Evolutionary conservation across 2,329 filamentous ascomycete species (phyloP), one percentile per base, ranked within the genome.

Genomic region (Stachybotrys chartarum): DNA sequence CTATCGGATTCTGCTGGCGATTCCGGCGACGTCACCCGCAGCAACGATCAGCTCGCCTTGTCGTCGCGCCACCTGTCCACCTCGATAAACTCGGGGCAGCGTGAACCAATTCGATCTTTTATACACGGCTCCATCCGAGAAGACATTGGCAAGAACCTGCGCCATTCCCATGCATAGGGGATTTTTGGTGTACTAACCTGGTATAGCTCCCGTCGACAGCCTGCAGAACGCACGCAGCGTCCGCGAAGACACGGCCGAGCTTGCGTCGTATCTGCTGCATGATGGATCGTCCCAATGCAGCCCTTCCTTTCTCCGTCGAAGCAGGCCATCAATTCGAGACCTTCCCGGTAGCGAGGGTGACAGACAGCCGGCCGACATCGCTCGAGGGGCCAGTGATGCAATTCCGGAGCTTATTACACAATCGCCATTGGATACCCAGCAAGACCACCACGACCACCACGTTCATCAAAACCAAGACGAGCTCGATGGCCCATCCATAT

Each of bases 221-320:
- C 81, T 84, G 17, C 83, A 90, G 63, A 89, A 90, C 70, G 88
- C 90, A 39, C 84, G 86, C 57, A 88, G 85, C 60, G 87, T 96
- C 46, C 87, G 91, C 60, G 87, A 94, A 71, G 87, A 94, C 67
- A 95, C 91, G 3, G 90, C 91, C 53, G 90, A 96, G 71, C 78
- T 96, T 55, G 91, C 91, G 48, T 90, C 84, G 17, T 91, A 92
- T 68, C 86, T 90, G 52, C 80, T 96, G 31, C 86, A 86, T 45
- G 84, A 88, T 62, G 79, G 80, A 62, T 72, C 78, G 56, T 69
- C 73, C 56, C 63, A 68, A 48, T 72, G 70, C 48, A 74, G 69
- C 57, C 71, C 76, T 5, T 72, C 75, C 10, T 79, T 83, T 56
- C 70, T 83, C n/a, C 67, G 70, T 30, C 67, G 69, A 45, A 59